These are phyloP conservation scores for Tylopilus felleus DNA, from an alignment of 768 basidiomycete genomes.

Conservation along the genomic window DNA sequence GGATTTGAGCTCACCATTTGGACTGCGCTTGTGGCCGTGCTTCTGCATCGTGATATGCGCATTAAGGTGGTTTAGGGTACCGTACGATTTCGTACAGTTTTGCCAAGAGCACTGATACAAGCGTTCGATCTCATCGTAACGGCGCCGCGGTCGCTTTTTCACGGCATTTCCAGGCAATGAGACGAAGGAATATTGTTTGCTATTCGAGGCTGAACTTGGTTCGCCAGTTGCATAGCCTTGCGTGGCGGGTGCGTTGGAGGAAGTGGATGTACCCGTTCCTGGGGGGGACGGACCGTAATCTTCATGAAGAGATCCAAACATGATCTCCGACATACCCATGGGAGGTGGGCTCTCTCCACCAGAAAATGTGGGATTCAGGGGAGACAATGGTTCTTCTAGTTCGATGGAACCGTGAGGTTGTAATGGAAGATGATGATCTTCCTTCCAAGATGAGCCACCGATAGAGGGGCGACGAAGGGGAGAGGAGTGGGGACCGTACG, in stretches of 20 bases:
- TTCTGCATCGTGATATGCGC: conserved; percentile 99
- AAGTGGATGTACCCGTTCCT: conserved; percentile 58
- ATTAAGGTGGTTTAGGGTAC: conserved; percentile 95
- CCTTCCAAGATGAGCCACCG: conserved; percentile 33
- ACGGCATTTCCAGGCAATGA: conserved; percentile 76
- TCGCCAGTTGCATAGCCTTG: conserved; percentile 12
- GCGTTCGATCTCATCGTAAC: conserved; percentile 95
- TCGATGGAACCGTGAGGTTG: conserved; percentile 34
- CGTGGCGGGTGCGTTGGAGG: conserved; percentile 40
- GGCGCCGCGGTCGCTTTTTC: conserved; percentile 78
- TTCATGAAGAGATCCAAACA: conserved; percentile 46
- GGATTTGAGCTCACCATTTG: conserved; percentile 61
- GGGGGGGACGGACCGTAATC: conserved; percentile 62
- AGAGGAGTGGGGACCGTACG: conserved; percentile 38
- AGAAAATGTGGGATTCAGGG: conserved; percentile 52
- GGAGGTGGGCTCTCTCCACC: conserved; percentile 37
- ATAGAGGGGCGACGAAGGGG: conserved; percentile 47
- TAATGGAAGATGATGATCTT: conserved; percentile 30
- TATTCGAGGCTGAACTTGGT: conserved; percentile 38
- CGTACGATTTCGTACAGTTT: conserved; percentile 79
- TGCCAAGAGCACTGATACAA: conserved; percentile 85
- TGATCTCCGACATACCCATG: conserved; percentile 30
- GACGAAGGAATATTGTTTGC: conserved; percentile 81
- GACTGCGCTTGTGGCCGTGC: conserved; percentile 87
- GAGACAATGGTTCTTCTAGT: conserved; percentile 51